Conservation (phyloP, 768 basidiomycete species). For the Trametes cinnabarina region DNA sequence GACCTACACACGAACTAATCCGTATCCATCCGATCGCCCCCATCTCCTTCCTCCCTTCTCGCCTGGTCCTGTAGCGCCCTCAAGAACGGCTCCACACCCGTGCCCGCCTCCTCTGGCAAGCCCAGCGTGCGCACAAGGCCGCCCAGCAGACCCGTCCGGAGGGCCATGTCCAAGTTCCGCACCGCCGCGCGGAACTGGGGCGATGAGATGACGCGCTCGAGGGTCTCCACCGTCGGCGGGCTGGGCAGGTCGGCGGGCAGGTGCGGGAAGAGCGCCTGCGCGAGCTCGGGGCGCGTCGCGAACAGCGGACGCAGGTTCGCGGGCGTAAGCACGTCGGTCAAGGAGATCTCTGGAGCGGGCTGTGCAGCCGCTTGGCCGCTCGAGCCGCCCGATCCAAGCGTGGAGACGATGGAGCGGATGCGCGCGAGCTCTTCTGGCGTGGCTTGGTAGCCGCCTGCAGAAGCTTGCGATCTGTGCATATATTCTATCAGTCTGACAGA, state of each 20-base stretch:
- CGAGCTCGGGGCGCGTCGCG: slow-evolving; percentile 62
- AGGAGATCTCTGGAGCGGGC: slow-evolving; percentile 49
- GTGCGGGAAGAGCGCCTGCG: slow-evolving; percentile 72
- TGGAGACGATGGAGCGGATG: slow-evolving; percentile 51
- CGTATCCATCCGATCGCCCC: slow-evolving; percentile 74
- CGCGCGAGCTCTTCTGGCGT: slow-evolving; percentile 69
- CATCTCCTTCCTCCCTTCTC: slow-evolving; percentile 39
- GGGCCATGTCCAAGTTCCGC: slow-evolving; percentile 76
- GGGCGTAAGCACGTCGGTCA: slow-evolving; percentile 75
- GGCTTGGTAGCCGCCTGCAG: slow-evolving; percentile 17
- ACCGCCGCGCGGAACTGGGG: slow-evolving; percentile 84
- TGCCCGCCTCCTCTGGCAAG: slow-evolving; percentile 81
- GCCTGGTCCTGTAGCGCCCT: slow-evolving; percentile 78
- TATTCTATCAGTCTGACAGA: not conserved
- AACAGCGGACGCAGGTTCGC: slow-evolving; percentile 73
- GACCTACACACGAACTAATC: slow-evolving; percentile 41
- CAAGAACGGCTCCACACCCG: slow-evolving; percentile 75
- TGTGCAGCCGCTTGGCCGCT: slow-evolving; percentile 5
- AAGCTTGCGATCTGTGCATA: slow-evolving; percentile 6
- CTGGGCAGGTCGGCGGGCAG: slow-evolving; percentile 76
- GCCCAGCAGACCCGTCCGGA: slow-evolving; percentile 76
- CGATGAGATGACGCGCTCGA: slow-evolving; percentile 75
- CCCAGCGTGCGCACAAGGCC: slow-evolving; percentile 76
- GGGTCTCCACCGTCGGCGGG: slow-evolving; percentile 63
- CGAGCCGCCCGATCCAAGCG: slow-evolving; percentile 23